Evolutionary conservation across 345 rosid genomes (phyloP).

Genomic region (Euphorbia lathyris): DNA sequence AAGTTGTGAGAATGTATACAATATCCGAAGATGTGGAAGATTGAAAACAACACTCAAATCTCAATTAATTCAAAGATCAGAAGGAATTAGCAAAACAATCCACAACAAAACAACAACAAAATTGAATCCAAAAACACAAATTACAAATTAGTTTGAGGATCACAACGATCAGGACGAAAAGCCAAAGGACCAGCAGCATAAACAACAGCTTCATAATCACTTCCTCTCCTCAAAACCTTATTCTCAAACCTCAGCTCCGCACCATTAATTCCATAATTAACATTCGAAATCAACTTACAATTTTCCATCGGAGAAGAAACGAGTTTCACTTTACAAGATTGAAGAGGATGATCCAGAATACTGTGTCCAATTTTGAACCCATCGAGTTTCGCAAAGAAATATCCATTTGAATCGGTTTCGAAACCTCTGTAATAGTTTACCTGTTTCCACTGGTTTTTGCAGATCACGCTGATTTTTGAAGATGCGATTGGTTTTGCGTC

Average conservation of each 20-base stretch:
- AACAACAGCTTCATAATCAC: slow-evolving; percentile 46
- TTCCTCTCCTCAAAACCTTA: slow-evolving; percentile 44
- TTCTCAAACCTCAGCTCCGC: slow-evolving; percentile 53
- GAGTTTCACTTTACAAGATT: slow-evolving; percentile 67
- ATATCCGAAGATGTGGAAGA: too few species aligned
- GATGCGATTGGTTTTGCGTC: slow-evolving; percentile 65
- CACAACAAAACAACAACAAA: not conserved
- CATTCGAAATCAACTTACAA: slow-evolving; percentile 65
- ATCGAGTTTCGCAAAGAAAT: slow-evolving; percentile 71
- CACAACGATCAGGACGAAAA: slow-evolving; percentile 69
- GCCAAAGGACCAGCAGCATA: slow-evolving; percentile 87
- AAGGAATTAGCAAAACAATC: too few species aligned
- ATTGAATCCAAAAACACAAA: not conserved
- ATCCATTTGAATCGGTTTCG: slow-evolving; percentile 50
- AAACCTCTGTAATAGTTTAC: slow-evolving; percentile 65
- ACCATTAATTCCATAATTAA: slow-evolving; percentile 69
- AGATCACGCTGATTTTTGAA: slow-evolving; percentile 65
- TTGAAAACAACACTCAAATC: too few species aligned
- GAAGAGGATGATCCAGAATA: slow-evolving; percentile 77
- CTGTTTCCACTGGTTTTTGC: slow-evolving; percentile 53
- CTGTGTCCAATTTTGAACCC: slow-evolving; percentile 44
- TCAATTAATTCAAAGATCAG: too few species aligned
- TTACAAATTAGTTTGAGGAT: slow-evolving; percentile 35
- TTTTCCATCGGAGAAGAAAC: slow-evolving; percentile 62
- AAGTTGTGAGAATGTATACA: too few species aligned